Evolutionary conservation across 2,329 filamentous ascomycete species (phyloP), one percentile per base, ranked within the genome.

Genomic region (Ophiostoma piceae): DNA sequence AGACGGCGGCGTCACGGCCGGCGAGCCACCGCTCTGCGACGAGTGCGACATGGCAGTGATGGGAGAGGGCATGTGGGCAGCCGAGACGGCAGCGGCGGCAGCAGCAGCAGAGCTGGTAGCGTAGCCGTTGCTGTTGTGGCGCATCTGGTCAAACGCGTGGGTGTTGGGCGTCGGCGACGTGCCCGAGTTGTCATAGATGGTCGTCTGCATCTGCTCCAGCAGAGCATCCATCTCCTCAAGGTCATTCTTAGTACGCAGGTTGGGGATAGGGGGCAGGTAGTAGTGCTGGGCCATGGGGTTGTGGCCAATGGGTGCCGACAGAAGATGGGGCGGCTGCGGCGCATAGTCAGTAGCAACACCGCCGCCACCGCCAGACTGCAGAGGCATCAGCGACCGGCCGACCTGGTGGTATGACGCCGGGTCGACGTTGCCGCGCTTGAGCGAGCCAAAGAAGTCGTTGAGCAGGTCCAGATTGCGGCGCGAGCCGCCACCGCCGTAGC

Each of bases 151-250:
- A 69, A 85, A 82, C 47, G 76, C 77, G 75, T 92, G 90, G 73
- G 93, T 88, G 75, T 91, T 90, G 71, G 96, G 87, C 71, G 92
- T 91, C 2, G 92, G 92, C 41, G 92, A 90, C 67, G 93, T 90
- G 75, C 89, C 92, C 69, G 93, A 89, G 78, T 90, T 96, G 81
- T 98, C 95, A 78, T 98, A 98, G 67, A 98, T 92, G 65, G 94
- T 97, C 73, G 90, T 89, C 80, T 97, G 94, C 84, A 98, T 94
- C 80, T 97, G 92, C 80, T 97, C 93, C 69, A 99, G 87, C 79
- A 98, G 92, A 77, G 93, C 91, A 79, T 98, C 95, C 76, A 98
- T 94, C 78, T 96, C 93, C 78, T 96, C 83, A 62, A 99, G 84
- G 78, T 99, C 95, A 78, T 88, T 93, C 85, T 98, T 97, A 67